Conservation (phyloP, 2,329 filamentous ascomycete genomes). For the Colletotrichum tanaceti region DNA sequence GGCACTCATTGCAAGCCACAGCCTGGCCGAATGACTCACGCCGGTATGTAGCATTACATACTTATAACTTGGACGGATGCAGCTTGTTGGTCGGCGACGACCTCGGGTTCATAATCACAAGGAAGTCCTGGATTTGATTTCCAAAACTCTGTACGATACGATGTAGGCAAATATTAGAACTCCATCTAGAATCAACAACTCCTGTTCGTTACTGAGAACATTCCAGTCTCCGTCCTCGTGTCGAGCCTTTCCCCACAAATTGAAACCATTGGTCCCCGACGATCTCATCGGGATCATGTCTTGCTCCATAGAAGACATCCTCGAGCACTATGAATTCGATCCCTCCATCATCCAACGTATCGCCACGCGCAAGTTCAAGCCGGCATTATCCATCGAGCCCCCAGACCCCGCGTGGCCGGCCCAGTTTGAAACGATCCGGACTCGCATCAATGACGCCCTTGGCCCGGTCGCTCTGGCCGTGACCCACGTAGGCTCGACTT, state of each 20-base stretch:
- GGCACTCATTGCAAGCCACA: neutral
- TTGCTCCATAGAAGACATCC: conserved; percentile 44
- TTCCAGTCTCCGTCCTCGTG: neutral
- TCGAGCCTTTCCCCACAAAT: neutral
- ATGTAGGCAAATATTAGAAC: too few relatives aligned
- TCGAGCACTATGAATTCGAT: conserved; percentile 46
- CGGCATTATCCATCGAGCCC: conserved; percentile 49
- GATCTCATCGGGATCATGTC: conserved; percentile 1
- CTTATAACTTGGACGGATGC: too few relatives aligned
- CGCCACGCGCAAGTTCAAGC: conserved; percentile 43
- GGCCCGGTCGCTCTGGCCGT: conserved; percentile 51
- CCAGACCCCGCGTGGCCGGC: conserved; percentile 53
- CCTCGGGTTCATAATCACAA: neutral
- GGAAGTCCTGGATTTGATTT: neutral
- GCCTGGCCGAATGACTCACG: conserved; percentile 35
- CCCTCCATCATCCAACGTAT: conserved; percentile 44
- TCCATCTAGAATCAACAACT: neutral
- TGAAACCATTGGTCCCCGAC: neutral
- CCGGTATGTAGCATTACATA: conserved; percentile 8
- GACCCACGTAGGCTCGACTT: conserved; percentile 63
- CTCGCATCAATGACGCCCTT: conserved; percentile 51
- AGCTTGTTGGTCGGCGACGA: conserved; percentile 1
- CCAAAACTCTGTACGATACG: neutral
- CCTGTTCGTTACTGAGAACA: neutral
- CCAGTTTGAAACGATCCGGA: conserved; percentile 47